Percentiles rank a stretch among this genome's conserved stretches.
Conservation (phyloP, 306 rosid genomes). For the Glycine soja region DNA sequence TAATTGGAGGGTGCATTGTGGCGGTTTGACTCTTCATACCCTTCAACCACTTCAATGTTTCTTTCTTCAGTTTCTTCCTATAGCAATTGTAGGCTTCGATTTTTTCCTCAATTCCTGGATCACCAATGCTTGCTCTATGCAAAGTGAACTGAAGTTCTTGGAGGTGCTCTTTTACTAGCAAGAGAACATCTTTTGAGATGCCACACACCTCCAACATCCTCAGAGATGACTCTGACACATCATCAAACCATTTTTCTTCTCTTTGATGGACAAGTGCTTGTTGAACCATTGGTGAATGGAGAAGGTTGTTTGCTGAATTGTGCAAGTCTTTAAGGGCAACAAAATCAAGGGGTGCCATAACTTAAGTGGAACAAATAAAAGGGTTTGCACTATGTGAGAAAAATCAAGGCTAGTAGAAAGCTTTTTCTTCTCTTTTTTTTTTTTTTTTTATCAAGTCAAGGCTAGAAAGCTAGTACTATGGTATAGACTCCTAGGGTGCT, state of each 20-base stretch:
- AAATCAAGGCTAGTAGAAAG: slow-evolving; percentile 1
- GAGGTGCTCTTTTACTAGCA: slow-evolving; percentile 63
- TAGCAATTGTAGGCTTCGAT: slow-evolving; percentile 51
- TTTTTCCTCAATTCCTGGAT: slow-evolving; percentile 45
- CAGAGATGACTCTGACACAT: slow-evolving; percentile 64
- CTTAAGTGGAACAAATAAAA: neutral
- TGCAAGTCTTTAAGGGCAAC: slow-evolving; percentile 64
- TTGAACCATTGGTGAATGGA: slow-evolving; percentile 60
- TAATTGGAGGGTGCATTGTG: slow-evolving; percentile 9
- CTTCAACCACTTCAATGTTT: slow-evolving; percentile 60
- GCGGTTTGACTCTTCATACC: slow-evolving; percentile 46
- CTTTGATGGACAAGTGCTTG: slow-evolving; percentile 47
- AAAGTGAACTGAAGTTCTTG: slow-evolving; percentile 64
- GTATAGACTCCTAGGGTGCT: slow-evolving; percentile 16
- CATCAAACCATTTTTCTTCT: slow-evolving; percentile 63
- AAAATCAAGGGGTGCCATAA: slow-evolving; percentile 61
- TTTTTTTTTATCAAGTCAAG: neutral
- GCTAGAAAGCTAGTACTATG: slow-evolving; percentile 32
- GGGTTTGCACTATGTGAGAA: neutral
- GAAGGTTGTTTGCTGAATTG: slow-evolving; percentile 63
- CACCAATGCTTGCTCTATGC: slow-evolving; percentile 50
- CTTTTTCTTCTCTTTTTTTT: neutral
- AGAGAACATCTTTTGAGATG: slow-evolving; percentile 64
- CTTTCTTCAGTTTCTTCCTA: slow-evolving; percentile 65
- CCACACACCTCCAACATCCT: slow-evolving; percentile 67